These are phyloP conservation scores for Cryphonectria parasitica DNA, from an alignment of 2,329 filamentous ascomycete genomes.

Conservation along the genomic window DNA sequence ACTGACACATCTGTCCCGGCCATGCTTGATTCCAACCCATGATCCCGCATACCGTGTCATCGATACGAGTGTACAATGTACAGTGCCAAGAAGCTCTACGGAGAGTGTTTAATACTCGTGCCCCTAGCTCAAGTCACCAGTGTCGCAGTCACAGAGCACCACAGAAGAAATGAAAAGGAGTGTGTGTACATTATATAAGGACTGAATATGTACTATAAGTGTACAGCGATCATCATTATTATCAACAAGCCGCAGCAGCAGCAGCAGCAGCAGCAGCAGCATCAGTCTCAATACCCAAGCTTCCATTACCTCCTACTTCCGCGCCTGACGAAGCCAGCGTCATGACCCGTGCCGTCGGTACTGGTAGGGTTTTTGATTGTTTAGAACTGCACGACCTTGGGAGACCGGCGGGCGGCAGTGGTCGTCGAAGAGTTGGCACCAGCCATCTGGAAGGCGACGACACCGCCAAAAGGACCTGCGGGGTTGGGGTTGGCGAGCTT, in stretches of 20 bases:
- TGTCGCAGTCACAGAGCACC: neutral
- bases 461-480: slow-evolving; percentile 31
- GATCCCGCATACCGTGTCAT: neutral
- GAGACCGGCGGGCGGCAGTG: slow-evolving; percentile 1
- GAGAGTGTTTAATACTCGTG: neutral
- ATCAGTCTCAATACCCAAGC: neutral
- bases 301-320: neutral
- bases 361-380: neutral
- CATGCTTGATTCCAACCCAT: neutral
- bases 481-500: slow-evolving; percentile 33
- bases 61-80: neutral
- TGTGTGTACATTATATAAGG: neutral
- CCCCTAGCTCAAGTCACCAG: neutral
- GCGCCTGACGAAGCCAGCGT: slow-evolving; percentile 10
- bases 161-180: neutral
- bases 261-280: slow-evolving; percentile 3
- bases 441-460: slow-evolving; percentile 32
- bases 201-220: slow-evolving; percentile 5
- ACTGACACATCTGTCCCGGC: neutral
- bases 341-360: neutral
- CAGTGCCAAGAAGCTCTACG: neutral
- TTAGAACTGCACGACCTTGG: slow-evolving; percentile 7
- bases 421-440: slow-evolving; percentile 1
- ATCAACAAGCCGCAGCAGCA: slow-evolving; percentile 5
- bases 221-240: slow-evolving; percentile 11